Percentiles rank a stretch among this genome's conserved stretches.
Evolutionary conservation across 2,329 filamentous ascomycete species (phyloP).

Genomic region (Colletotrichum tabaci): DNA sequence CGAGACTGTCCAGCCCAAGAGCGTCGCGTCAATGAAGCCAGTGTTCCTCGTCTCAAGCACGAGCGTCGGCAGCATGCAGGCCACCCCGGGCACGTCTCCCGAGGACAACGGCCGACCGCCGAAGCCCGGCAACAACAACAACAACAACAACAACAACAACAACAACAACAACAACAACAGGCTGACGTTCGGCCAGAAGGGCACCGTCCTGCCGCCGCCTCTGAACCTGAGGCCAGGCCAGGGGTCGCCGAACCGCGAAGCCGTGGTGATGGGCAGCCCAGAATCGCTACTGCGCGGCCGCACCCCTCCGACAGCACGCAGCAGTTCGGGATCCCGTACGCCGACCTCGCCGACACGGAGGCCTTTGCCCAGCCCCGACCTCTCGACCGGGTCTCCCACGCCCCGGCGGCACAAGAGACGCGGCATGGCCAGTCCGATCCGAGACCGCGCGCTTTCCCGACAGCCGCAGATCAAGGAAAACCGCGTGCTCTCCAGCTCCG

Average conservation of each 20-base stretch:
- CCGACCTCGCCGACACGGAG: constrained; percentile 13
- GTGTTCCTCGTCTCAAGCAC: constrained; percentile 36
- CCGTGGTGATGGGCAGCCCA: constrained; percentile 8
- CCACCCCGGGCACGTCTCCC: constrained; percentile 38
- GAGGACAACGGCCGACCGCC: constrained; percentile 31
- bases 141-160: too few relatives aligned
- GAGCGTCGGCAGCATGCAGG: constrained; percentile 39
- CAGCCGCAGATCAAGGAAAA: constrained; percentile 16
- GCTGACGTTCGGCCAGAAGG: constrained; percentile 30
- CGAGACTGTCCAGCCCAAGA: constrained; percentile 36
- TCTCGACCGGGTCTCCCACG: constrained; percentile 28
- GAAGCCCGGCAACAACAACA: background rate
- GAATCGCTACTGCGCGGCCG: background rate
- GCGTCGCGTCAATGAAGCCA: constrained; percentile 43
- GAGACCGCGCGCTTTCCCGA: constrained; percentile 11
- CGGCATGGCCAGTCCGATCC: constrained; percentile 22
- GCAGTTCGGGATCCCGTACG: background rate
- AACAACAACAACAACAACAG: background rate
- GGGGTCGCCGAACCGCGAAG: constrained; percentile 10
- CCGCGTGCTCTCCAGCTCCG: constrained; percentile 12
- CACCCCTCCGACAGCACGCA: background rate
- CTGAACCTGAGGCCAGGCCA: constrained; percentile 27
- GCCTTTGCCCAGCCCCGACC: constrained; percentile 18
- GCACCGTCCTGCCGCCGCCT: constrained; percentile 36
- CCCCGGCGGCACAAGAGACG: constrained; percentile 21